phyloP scores from a whole-genome alignment of 1,139 yeast species.

The Hemisphaericaspora xylofermentans region DNA sequence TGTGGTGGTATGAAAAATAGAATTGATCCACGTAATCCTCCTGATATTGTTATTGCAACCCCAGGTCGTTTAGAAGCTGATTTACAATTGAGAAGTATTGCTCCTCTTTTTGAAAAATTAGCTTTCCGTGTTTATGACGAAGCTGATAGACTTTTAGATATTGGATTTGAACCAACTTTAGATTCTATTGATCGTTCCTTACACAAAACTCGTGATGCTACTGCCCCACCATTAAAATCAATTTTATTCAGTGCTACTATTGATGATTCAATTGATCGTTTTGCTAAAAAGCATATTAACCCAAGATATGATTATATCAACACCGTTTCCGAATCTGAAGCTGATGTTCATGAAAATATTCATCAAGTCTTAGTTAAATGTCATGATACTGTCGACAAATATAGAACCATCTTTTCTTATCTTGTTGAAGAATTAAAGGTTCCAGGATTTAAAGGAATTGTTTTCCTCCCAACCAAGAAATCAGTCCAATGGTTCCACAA shows the following conservation, averaged over 20 bases:
- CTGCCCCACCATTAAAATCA: slow-evolving; percentile 50
- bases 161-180: slow-evolving; percentile 70
- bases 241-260: slow-evolving; percentile 87
- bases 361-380: slow-evolving; percentile 62
- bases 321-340: slow-evolving; percentile 72
- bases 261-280: slow-evolving; percentile 59
- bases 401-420: slow-evolving; percentile 53
- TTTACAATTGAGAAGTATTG: slow-evolving; percentile 45
- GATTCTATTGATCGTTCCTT: slow-evolving; percentile 53
- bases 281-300: slow-evolving; percentile 69
- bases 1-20: slow-evolving; percentile 41
- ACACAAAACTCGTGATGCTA: slow-evolving; percentile 17
- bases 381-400: slow-evolving; percentile 46
- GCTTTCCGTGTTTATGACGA: slow-evolving; percentile 78
- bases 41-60: slow-evolving; percentile 73
- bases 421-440: slow-evolving; percentile 30
- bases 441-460: slow-evolving; percentile 65
- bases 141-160: slow-evolving; percentile 72
- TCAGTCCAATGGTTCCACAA: slow-evolving; percentile 51
- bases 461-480: slow-evolving; percentile 78
- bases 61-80: slow-evolving; percentile 83
- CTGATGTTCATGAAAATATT: slow-evolving; percentile 79
- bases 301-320: slow-evolving; percentile 66
- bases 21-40: slow-evolving; percentile 22
- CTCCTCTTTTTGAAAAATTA: slow-evolving; percentile 51